phyloP scores from a whole-genome alignment of 1,284 basidiomycete species.

The Cutaneotrichosporon daszewskae region DNA sequence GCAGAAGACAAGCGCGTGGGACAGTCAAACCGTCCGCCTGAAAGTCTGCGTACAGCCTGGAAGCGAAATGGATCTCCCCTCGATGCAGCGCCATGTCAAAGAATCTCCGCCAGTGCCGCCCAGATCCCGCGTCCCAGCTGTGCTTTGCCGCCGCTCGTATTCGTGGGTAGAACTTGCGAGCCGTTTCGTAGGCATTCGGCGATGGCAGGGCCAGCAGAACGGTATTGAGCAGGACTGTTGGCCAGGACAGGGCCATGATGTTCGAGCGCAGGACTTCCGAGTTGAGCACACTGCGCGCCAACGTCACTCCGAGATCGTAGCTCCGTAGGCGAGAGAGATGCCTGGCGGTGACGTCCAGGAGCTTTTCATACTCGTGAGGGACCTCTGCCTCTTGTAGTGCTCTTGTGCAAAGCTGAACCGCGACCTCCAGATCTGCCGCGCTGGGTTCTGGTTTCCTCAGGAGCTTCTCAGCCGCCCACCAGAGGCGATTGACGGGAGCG shows the following conservation, averaged over 20 bases:
- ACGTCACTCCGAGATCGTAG: neutral
- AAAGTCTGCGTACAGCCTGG: conserved; percentile 35
- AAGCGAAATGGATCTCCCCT: conserved; percentile 32
- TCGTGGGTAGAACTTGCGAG: conserved; percentile 18
- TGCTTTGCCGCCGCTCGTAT: neutral
- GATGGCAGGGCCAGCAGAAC: conserved; percentile 2
- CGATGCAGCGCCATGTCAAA: conserved; percentile 12
- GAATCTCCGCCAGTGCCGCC: conserved; percentile 18
- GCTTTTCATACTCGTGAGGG: conserved; percentile 1
- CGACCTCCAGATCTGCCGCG: conserved; percentile 6
- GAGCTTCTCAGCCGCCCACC: neutral
- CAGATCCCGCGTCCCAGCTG: neutral
- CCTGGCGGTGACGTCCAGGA: neutral
- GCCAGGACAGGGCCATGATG: neutral
- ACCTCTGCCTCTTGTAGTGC: conserved; percentile 4
- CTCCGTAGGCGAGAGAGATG: neutral
- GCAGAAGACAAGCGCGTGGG: conserved; percentile 14
- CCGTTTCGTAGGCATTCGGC: conserved; percentile 17
- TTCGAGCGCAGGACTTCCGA: neutral
- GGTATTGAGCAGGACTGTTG: neutral
- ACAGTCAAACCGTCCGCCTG: conserved; percentile 27
- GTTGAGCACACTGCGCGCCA: neutral
- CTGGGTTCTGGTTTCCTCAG: neutral
- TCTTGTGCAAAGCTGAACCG: conserved; percentile 10
- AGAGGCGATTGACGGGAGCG: neutral